These are phyloP conservation scores for Aspergillus caelatus DNA, from an alignment of 2,329 filamentous ascomycete species.

Conservation along the genomic window DNA sequence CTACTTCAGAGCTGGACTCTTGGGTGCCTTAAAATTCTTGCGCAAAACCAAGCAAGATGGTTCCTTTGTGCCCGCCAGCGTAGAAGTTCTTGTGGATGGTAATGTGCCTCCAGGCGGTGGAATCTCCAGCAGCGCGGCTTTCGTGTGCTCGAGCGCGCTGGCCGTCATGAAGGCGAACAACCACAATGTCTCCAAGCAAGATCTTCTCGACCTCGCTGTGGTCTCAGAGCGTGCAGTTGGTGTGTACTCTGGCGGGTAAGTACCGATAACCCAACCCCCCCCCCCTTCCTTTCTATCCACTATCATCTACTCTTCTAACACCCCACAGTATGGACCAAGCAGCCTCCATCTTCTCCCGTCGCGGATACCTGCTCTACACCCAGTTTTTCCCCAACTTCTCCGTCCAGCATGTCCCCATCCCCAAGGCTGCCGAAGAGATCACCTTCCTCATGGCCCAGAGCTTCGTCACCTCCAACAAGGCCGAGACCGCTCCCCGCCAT, in stretches of 20 bases:
- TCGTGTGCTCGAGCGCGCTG: slow-evolving; percentile 86
- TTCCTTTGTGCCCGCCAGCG: slow-evolving; percentile 69
- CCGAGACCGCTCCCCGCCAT: slow-evolving; percentile 87
- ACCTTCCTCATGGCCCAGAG: slow-evolving; percentile 94
- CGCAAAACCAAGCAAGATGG: slow-evolving; percentile 64
- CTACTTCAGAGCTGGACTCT: slow-evolving; percentile 93
- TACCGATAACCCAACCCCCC: not conserved
- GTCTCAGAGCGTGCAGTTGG: slow-evolving; percentile 92
- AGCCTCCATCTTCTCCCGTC: slow-evolving; percentile 88
- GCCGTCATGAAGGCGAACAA: slow-evolving; percentile 87
- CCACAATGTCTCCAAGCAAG: slow-evolving; percentile 82
- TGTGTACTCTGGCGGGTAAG: slow-evolving; percentile 91
- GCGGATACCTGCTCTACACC: slow-evolving; percentile 85
- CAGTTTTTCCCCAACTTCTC: slow-evolving; percentile 80
- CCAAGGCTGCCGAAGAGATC: slow-evolving; percentile 76
- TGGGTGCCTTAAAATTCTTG: slow-evolving; percentile 78
- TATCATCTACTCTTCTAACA: not conserved
- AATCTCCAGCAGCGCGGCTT: slow-evolving; percentile 89
- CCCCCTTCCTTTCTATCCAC: not conserved
- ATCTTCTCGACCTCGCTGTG: slow-evolving; percentile 88
- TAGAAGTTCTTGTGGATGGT: slow-evolving; percentile 89
- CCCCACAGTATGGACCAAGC: slow-evolving; percentile 85
- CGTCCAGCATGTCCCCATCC: slow-evolving; percentile 78
- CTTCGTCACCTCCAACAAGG: slow-evolving; percentile 92
- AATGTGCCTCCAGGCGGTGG: slow-evolving; percentile 91